Evolutionary conservation across 169 alveolate genomes (phyloP).

Genomic region (Cryptosporidium sp.): DNA sequence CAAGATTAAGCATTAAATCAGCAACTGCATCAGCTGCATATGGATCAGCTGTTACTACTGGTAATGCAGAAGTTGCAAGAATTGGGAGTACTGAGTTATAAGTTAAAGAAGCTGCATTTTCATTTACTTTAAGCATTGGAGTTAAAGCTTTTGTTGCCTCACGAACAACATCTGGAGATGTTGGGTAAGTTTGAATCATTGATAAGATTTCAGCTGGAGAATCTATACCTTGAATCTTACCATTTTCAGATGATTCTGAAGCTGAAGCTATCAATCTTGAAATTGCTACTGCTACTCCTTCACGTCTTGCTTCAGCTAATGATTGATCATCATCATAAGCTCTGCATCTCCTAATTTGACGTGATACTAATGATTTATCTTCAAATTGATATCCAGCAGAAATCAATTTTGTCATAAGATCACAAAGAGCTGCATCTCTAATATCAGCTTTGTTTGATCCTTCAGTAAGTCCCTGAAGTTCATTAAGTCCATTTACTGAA

Average conservation of each 20-base stretch:
- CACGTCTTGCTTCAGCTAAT: conserved; percentile 33
- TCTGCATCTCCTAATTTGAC: conserved; percentile 70
- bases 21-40: conserved; percentile 69
- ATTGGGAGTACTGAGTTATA: conserved; percentile 46
- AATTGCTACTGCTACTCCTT: conserved; percentile 41
- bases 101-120: conserved; percentile 59
- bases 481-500: conserved; percentile 53
- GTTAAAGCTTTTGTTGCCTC: conserved; percentile 34
- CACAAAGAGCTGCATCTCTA: conserved; percentile 60
- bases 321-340: conserved; percentile 71
- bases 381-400: conserved; percentile 16
- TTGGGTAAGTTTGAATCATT: conserved; percentile 63
- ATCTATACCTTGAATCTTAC: conserved; percentile 18
- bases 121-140: conserved; percentile 46
- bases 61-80: conserved; percentile 33
- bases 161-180: conserved; percentile 35
- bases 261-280: conserved; percentile 44
- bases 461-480: conserved; percentile 58
- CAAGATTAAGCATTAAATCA: conserved; percentile 47
- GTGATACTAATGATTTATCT: conserved; percentile 39
- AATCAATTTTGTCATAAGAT: conserved; percentile 27
- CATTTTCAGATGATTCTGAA: background rate
- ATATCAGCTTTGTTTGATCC: conserved; percentile 55
- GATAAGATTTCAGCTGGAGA: conserved; percentile 52
- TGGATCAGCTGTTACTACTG: conserved; percentile 70